Evolutionary conservation across 495 filamentous ascomycete genomes (phyloP).

Genomic region (Diplogelasinospora grovesii): DNA sequence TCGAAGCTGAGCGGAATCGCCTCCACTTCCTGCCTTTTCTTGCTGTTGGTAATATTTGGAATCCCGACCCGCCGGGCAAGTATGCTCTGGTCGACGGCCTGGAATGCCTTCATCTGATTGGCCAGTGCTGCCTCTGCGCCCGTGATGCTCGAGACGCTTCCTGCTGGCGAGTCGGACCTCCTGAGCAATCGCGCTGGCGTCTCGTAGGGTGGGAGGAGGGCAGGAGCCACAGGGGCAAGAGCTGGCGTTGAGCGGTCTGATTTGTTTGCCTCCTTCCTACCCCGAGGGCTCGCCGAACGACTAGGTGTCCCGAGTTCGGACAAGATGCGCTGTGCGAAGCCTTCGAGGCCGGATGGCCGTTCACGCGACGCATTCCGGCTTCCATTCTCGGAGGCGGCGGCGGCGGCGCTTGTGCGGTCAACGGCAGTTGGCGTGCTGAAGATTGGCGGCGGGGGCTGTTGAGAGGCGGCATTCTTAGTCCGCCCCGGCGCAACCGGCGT

Average conservation of each 20-base stretch:
- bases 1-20: slow-evolving; percentile 35
- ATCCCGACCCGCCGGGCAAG: slow-evolving; percentile 40
- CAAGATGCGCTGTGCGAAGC: slow-evolving; percentile 50
- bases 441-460: slow-evolving; percentile 10
- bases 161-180: slow-evolving; percentile 33
- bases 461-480: slow-evolving; percentile 12
- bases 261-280: slow-evolving; percentile 32
- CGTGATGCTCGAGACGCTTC: slow-evolving; percentile 17
- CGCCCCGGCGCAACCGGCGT: slow-evolving; percentile 11
- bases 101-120: slow-evolving; percentile 43
- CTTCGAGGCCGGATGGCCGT: slow-evolving; percentile 43
- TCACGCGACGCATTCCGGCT: slow-evolving; percentile 35
- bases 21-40: slow-evolving; percentile 21
- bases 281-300: slow-evolving; percentile 42
- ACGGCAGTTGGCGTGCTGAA: slow-evolving; percentile 19
- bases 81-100: slow-evolving; percentile 48
- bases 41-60: slow-evolving; percentile 12
- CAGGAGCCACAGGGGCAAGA: slow-evolving; percentile 21
- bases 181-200: slow-evolving; percentile 22
- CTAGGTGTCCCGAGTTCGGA: slow-evolving; percentile 46
- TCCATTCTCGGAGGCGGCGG: no score
- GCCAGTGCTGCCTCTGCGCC: slow-evolving; percentile 22
- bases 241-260: slow-evolving; percentile 27
- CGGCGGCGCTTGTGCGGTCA: slow-evolving; percentile 26
- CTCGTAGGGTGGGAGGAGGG: slow-evolving; percentile 17